Conservation (phyloP, 768 basidiomycete genomes). For the Suillus discolor region DNA sequence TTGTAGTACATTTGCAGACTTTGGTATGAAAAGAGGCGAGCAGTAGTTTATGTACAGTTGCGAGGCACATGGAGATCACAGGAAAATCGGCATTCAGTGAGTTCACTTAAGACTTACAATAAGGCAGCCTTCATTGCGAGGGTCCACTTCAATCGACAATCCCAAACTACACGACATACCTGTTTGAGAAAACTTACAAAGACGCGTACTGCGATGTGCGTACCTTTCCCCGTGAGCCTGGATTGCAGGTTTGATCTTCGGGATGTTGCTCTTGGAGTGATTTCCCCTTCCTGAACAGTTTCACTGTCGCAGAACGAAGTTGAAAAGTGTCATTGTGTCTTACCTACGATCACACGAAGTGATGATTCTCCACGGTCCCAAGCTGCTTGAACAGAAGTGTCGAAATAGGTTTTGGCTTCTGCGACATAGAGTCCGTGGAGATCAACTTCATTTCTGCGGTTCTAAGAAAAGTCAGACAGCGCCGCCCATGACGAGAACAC, state of each 20-base stretch:
- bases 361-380: slow-evolving; percentile 56
- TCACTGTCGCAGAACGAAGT: neutral
- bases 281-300: slow-evolving; percentile 66
- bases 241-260: slow-evolving; percentile 88
- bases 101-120: slow-evolving; percentile 47
- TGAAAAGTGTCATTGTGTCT: slow-evolving; percentile 24
- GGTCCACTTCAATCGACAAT: slow-evolving; percentile 71
- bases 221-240: slow-evolving; percentile 79
- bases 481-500: neutral
- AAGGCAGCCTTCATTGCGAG: slow-evolving; percentile 76
- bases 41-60: too few species aligned
- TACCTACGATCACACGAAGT: slow-evolving; percentile 79
- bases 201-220: slow-evolving; percentile 17
- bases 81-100: neutral
- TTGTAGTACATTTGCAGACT: too few species aligned
- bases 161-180: slow-evolving; percentile 45
- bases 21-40: too few species aligned
- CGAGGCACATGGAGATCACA: neutral
- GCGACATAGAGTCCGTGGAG: slow-evolving; percentile 87
- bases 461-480: slow-evolving; percentile 3
- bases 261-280: slow-evolving; percentile 70
- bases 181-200: too few species aligned
- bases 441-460: slow-evolving; percentile 68
- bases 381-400: slow-evolving; percentile 64
- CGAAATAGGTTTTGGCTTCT: slow-evolving; percentile 76